phyloP scores from a whole-genome alignment of 1,284 basidiomycete genomes.

The Volvariella volvacea region DNA sequence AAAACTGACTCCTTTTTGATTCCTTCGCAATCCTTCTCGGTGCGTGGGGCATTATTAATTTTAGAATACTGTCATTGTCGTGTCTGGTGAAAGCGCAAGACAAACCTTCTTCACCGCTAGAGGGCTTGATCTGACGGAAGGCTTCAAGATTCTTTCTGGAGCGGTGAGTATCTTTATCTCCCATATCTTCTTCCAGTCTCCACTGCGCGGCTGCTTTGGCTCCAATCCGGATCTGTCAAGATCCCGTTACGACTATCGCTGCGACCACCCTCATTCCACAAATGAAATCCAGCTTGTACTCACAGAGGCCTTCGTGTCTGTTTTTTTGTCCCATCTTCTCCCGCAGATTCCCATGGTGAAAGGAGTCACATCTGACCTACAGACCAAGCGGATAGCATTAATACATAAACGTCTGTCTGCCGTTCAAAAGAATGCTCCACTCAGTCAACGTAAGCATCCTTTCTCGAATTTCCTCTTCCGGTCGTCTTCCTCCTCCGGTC shows the following conservation, averaged over 20 bases:
- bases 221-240: background rate
- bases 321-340: conserved; percentile 1
- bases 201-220: conserved; percentile 7
- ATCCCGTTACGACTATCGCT: background rate
- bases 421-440: conserved; percentile 51
- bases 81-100: conserved; percentile 66
- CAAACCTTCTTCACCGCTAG: conserved; percentile 61
- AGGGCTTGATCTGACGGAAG: conserved; percentile 65
- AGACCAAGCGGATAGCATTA: conserved; percentile 47
- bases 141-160: conserved; percentile 69
- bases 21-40: background rate
- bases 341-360: conserved; percentile 62
- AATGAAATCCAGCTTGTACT: no score
- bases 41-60: background rate
- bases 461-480: conserved; percentile 10
- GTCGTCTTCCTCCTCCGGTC: conserved; percentile 5
- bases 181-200: conserved; percentile 7
- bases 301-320: no score
- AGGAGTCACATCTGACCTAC: conserved; percentile 64
- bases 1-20: background rate
- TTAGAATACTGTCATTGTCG: conserved; percentile 61
- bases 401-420: conserved; percentile 64
- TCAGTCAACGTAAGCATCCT: conserved; percentile 45
- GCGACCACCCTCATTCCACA: no score
- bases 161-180: conserved; percentile 41